Percentiles rank a stretch among this genome's conserved stretches.
Evolutionary conservation across 768 basidiomycete genomes (phyloP).

Genomic region (Leccinum subgranulosum): DNA sequence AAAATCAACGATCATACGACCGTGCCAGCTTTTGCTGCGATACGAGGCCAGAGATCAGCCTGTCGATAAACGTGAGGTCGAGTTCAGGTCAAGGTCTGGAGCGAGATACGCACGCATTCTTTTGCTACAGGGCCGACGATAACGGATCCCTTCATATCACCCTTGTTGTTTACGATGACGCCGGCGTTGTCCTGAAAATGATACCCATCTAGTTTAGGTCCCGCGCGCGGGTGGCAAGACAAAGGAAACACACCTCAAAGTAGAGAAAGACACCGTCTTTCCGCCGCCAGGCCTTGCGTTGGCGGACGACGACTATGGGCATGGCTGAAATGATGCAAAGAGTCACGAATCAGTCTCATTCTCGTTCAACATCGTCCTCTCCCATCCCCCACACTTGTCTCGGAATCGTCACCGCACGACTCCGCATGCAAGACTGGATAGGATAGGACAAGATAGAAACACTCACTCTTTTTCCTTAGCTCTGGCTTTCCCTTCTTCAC

Average conservation of each 20-base stretch:
- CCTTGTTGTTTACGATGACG: constrained; percentile 97
- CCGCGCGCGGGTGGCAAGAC: background rate
- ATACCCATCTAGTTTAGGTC: background rate
- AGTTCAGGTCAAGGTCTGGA: background rate
- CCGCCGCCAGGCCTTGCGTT: constrained; percentile 98
- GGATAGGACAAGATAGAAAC: background rate
- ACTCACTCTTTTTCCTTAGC: constrained; percentile 97
- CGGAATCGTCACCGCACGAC: background rate
- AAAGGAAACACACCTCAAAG: constrained; percentile 68
- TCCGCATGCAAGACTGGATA: background rate
- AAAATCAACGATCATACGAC: constrained; percentile 66
- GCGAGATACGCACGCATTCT: constrained; percentile 79
- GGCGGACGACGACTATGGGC: constrained; percentile 95
- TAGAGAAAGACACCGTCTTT: constrained; percentile 98
- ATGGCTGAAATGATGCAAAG: constrained; percentile 59
- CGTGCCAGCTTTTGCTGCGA: constrained; percentile 97
- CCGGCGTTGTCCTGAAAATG: constrained; percentile 80
- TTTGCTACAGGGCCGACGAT: constrained; percentile 98
- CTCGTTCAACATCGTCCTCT: background rate
- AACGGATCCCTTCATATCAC: constrained; percentile 99
- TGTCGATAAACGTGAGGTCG: constrained; percentile 25
- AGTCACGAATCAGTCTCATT: constrained; percentile 3
- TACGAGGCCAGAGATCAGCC: constrained; percentile 99
- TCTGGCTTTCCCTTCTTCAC: constrained; percentile 99
- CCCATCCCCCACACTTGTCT: background rate